Evolutionary conservation across 495 filamentous ascomycete genomes (phyloP), one percentile per base, ranked within the genome.

Genomic region (Aspergillus sparsus): DNA sequence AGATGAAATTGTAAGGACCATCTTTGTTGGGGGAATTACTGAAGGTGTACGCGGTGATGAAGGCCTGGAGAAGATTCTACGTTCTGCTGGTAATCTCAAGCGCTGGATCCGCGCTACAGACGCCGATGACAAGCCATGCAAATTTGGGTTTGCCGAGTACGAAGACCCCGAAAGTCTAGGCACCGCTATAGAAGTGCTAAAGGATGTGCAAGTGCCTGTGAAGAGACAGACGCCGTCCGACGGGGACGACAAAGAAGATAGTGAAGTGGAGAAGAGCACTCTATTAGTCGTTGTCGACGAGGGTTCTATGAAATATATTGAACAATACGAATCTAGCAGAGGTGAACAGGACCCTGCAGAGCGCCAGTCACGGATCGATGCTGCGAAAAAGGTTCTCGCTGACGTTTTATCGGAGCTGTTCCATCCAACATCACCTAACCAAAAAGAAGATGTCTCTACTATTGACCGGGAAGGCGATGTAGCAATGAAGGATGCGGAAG

Each of bases 61-160:
- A 27, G 89, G 87, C 50, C 79, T 97, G 58, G 91, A 99, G 78
- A 83, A 82, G 45, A 86, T 99, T 45, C 77, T 99, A 37, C 77
- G 83, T 45, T 83, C 86, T 58, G 91, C 89, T 4, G 95, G 92
- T 21, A 87, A 80, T 73, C 74, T 98, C 39, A 83, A 87, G 45
- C 87, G 90, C 55, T 99, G 93, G 93, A 90, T 89, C 53, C 80
- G 91, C 68, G 89, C 87, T 31, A 87, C 85, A 34, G 86, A 94
- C 74, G 87, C 89, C 35, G 88, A 95, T 63, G 85, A 88, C 51
- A 96, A 95, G 78, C 85, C 86, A 49, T 90, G 87, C 70, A 85
- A 86, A 55, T 98, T 98, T 77, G 95, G 94, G 39, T 98, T 99
- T 77, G 94, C 93, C 60, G 92, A 98, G 77, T 99, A 89, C 76